Evolutionary conservation across 257 asterid species (phyloP), one percentile per base, ranked within the genome.

Genomic region (Solanum commersonii): DNA sequence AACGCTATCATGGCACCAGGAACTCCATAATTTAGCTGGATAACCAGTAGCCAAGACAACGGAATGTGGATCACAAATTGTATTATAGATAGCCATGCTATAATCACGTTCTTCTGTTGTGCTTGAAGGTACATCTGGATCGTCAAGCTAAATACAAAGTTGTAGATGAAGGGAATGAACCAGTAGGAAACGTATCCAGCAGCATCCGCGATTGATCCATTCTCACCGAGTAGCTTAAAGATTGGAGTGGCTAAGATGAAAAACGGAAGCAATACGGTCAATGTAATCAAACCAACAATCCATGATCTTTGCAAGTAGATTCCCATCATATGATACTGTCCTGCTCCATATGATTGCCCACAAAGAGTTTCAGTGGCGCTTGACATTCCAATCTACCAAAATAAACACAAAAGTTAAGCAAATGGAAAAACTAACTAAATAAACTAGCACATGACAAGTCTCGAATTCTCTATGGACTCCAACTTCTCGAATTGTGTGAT

Each of bases 351-450:
- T 52, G 99, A 98, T 93, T 96, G 99, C 83, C 99, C 99, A 65
- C 99, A 96, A 1, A 96, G 96, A 23, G 99, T 96, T 88, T 96
- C 99, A 4, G 99, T 96, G 44, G 99, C 99, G 91, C 99, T 96
- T 10, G 99, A 95, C 99, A 96, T 96, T 87, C 99, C 99, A 86
- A 96, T 88, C 99, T 96, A 94, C 87, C 84, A 65, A 56, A 89
- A 25, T 12, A 70, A 77, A 49, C n/a, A 56, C 5, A 27, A 85
- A 72, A 37, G 22, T 82, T 27, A 63, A 49, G 73, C 27, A 68
- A n/a, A 38, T 14, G 40, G 16, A n/a, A 25, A 13, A 85, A 84
- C 88, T 84, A 93, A 94, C 98, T 95, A 95, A 13, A 46, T 81
- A 10, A 46, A 46, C 67, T 46, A 81, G 84, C 5, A 34, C 40